These are phyloP conservation scores for Exsudoporus frostii DNA, from an alignment of 768 basidiomycete species.

Conservation along the genomic window DNA sequence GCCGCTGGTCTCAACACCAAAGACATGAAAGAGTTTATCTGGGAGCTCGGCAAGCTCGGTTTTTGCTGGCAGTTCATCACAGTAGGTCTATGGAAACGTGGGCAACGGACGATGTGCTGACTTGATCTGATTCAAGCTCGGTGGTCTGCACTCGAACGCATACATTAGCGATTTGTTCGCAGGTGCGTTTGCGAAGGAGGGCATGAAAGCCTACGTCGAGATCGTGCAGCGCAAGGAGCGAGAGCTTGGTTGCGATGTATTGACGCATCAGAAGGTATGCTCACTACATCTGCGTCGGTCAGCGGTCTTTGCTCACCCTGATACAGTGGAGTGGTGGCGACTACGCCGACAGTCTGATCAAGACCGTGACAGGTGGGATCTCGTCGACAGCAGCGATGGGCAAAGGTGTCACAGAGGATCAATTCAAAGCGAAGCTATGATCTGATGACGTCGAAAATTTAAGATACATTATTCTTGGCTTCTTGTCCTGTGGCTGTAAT, in stretches of 20 bases:
- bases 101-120: conserved; percentile 2
- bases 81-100: conserved; percentile 42
- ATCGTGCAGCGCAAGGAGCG: conserved; percentile 89
- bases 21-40: conserved; percentile 87
- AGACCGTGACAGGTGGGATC: conserved; percentile 96
- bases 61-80: conserved; percentile 99
- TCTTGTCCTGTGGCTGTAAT: conserved; percentile 2
- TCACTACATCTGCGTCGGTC: not conserved
- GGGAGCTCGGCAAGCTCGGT: conserved; percentile 92
- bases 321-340: conserved; percentile 91
- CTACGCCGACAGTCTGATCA: conserved; percentile 86
- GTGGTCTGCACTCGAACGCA: conserved; percentile 94
- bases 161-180: conserved; percentile 96
- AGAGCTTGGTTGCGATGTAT: conserved; percentile 91
- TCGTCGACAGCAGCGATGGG: conserved; percentile 99
- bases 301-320: conserved; percentile 15
- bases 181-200: conserved; percentile 81
- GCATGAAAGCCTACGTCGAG: conserved; percentile 99
- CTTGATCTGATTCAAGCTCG: conserved; percentile 56
- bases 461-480: not conserved
- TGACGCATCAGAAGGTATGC: conserved; percentile 92
- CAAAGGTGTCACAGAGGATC: conserved; percentile 88
- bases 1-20: conserved; percentile 83
- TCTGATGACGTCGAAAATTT: not conserved
- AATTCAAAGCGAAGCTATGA: conserved; percentile 61